These are phyloP conservation scores for Naganishia kalamii DNA, from an alignment of 768 basidiomycete genomes.

Conservation along the genomic window DNA sequence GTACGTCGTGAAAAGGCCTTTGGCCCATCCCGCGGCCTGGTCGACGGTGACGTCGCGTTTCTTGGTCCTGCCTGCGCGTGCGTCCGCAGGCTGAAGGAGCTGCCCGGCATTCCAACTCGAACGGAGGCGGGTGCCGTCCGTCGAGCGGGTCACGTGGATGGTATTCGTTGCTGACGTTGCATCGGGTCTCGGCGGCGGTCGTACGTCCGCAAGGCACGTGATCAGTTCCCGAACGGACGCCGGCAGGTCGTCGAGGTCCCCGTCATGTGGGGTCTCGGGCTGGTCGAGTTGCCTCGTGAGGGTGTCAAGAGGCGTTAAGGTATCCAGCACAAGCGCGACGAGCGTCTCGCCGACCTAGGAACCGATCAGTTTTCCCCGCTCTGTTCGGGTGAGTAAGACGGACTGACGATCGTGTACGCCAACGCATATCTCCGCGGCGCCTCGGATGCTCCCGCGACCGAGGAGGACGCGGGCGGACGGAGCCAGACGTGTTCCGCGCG, in stretches of 20 bases:
- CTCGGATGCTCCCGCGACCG: neutral
- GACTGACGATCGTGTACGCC: conserved; percentile 9
- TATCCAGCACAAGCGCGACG: neutral
- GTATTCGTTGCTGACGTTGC: no score
- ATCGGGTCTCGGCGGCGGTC: no score
- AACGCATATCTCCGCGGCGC: neutral
- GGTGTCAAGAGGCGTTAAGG: neutral
- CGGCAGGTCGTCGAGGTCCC: no score
- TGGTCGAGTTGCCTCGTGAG: neutral
- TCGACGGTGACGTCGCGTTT: neutral
- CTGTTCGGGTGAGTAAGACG: neutral
- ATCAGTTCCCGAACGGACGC: no score
- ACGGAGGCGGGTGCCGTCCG: no score
- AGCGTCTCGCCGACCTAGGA: neutral
- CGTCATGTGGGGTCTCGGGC: no score
- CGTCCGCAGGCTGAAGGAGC: neutral
- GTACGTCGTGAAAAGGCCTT: neutral
- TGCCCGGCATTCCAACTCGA: no score
- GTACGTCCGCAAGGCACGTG: no score
- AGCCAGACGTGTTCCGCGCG: neutral
- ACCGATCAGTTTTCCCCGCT: neutral
- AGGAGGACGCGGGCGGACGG: neutral
- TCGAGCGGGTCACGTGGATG: no score
- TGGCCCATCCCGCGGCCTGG: neutral
- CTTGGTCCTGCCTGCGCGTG: neutral